Evolutionary conservation across 805 yeast species (phyloP).

Genomic region (Starmerella gropengiesseri): DNA sequence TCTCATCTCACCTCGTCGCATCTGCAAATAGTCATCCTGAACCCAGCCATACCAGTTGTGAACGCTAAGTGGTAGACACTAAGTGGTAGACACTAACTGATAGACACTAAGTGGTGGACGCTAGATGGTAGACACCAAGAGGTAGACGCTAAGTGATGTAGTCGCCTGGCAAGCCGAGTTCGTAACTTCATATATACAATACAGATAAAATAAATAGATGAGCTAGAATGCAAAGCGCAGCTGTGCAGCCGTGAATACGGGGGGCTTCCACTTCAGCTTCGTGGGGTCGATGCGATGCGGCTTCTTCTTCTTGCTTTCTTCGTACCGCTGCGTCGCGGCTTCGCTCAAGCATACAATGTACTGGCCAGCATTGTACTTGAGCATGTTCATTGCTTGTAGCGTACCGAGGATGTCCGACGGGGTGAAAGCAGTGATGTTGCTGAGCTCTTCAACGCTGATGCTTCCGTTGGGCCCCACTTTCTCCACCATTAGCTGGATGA

Average conservation of each 20-base stretch:
- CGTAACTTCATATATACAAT: constrained; percentile 4
- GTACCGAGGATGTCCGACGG: constrained; percentile 93
- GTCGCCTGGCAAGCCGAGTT: too few species aligned
- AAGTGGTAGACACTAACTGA: too few species aligned
- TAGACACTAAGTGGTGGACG: too few species aligned
- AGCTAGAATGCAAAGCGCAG: constrained; percentile 48
- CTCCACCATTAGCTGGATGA: constrained; percentile 63
- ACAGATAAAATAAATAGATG: constrained; percentile 26
- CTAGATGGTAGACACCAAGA: too few species aligned
- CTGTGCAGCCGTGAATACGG: constrained; percentile 87
- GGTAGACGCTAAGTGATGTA: too few species aligned
- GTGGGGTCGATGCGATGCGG: constrained; percentile 65
- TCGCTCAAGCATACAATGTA: constrained; percentile 81
- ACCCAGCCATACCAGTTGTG: too few species aligned
- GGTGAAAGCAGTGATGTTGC: constrained; percentile 82
- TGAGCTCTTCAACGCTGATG: constrained; percentile 81
- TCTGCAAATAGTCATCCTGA: too few species aligned
- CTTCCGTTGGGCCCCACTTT: constrained; percentile 42
- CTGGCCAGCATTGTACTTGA: constrained; percentile 90
- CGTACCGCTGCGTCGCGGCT: constrained; percentile 65
- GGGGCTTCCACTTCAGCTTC: constrained; percentile 83
- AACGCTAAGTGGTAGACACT: too few species aligned
- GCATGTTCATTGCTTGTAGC: constrained; percentile 76
- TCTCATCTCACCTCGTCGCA: too few species aligned
- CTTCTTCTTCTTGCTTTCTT: constrained; percentile 56